These are phyloP conservation scores for Coniochaeta ligniaria DNA, from an alignment of 2,329 filamentous ascomycete genomes.

Conservation along the genomic window DNA sequence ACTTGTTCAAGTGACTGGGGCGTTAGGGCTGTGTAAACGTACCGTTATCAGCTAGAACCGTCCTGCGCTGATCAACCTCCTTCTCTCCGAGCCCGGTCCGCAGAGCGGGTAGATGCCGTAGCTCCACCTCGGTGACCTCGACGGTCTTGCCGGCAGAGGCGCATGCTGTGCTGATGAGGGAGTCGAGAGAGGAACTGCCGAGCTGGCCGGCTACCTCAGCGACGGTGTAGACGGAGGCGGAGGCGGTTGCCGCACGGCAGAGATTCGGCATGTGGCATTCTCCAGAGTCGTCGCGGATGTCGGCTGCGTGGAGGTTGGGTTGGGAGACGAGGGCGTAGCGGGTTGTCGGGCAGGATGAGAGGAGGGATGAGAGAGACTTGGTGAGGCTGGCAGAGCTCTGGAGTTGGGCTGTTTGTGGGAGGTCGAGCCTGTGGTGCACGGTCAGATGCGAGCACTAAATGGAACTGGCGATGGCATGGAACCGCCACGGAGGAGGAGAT, in stretches of 20 bases:
- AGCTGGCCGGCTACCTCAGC: constrained; percentile 50
- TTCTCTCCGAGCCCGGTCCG: constrained; percentile 5
- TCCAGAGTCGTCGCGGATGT: constrained; percentile 48
- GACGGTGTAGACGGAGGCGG: constrained; percentile 36
- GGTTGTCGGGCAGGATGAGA: constrained; percentile 63
- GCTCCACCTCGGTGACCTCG: constrained; percentile 21
- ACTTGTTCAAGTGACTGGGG: too few species aligned
- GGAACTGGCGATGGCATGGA: too few species aligned
- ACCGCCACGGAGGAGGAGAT: too few species aligned
- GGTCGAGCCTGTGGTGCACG: not conserved
- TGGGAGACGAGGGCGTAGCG: constrained; percentile 75
- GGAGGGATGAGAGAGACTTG: constrained; percentile 36
- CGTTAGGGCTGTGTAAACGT: constrained; percentile 8
- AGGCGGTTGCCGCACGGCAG: constrained; percentile 29
- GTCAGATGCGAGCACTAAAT: too few species aligned
- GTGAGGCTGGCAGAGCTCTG: constrained; percentile 40
- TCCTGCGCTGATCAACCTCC: constrained; percentile 35
- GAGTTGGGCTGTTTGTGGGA: constrained; percentile 27
- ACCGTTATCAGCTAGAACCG: constrained; percentile 42
- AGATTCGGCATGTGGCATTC: constrained; percentile 46
- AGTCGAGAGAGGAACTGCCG: constrained; percentile 30
- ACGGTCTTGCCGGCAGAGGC: constrained; percentile 29
- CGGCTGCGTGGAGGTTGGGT: constrained; percentile 62
- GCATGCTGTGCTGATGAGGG: constrained; percentile 41
- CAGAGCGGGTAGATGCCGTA: constrained; percentile 30